Evolutionary conservation across 2,329 filamentous ascomycete genomes (phyloP), one percentile per base, ranked within the genome.

Genomic region (Chrysosporium keratinophilum): DNA sequence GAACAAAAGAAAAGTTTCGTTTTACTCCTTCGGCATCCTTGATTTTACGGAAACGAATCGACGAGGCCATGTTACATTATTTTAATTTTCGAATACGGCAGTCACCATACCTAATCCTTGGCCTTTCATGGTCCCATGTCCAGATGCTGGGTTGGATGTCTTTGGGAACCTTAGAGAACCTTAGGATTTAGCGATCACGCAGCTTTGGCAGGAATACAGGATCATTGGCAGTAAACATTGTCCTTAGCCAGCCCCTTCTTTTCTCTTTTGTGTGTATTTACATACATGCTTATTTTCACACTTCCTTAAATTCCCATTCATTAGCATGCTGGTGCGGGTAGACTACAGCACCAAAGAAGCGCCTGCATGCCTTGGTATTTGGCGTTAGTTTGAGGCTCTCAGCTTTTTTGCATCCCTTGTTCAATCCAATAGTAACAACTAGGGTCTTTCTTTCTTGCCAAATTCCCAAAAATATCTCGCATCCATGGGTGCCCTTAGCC

Each of bases 161-260:
- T 37, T 35, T 42, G 35, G 33, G 49, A 35, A 10, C 31, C 39
- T 5, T n/a, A 15, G 33, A 7, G 46, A 5, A 28, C 40, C 49
- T 51, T 37, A 15, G 31, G 40, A 51, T n/a, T 43, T 20, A 44
- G 40, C 19, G 10, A 19, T 20, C 28, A n/a, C 23, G 10, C 15
- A 43, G 39, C 49, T 51, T 37, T 51, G 28, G 49, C 49, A 42
- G 41, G 39, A 20, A 44, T 44, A 20, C 11, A 37, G 40, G 40
- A 37, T 44, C n/a, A 17, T 9, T 23, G 33, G 28, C 7, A 28
- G 23, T 28, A 28, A 28, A 28, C 23, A 28, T 28, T 28, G 23
- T 4, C 23, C 23, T 28, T 28, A 28, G 23, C 23, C 23, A 28
- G 23, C 23, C 23, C 23, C 23, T 3, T 7, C 23, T 28, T 28